Evolutionary conservation across 164 flowering plant genomes (phyloP).

Genomic region (Berberis vulgaris): DNA sequence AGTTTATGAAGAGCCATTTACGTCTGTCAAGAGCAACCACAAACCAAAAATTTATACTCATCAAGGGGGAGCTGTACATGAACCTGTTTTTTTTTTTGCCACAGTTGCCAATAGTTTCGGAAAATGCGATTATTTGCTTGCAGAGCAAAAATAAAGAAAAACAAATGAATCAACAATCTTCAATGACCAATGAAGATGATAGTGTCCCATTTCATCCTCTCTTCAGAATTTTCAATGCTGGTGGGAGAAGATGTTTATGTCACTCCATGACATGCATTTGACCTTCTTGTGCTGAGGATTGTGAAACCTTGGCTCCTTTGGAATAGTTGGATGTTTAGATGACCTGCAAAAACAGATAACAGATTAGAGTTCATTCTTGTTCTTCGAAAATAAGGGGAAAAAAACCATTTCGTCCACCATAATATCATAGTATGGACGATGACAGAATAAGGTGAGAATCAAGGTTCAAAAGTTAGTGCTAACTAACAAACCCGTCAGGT

Average conservation of each 20-base stretch:
- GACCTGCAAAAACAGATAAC: slow-evolving; percentile 34
- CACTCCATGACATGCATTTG: slow-evolving; percentile 60
- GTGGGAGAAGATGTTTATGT: slow-evolving; percentile 25
- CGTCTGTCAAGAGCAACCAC: too few relatives aligned
- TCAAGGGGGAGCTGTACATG: too few relatives aligned
- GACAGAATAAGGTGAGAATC: too few relatives aligned
- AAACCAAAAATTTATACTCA: too few relatives aligned
- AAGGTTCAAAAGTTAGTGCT: too few relatives aligned
- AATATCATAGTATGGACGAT: too few relatives aligned
- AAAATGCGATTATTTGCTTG: neutral
- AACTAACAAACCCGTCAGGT: too few relatives aligned
- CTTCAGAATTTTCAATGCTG: slow-evolving; percentile 6
- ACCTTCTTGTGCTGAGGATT: slow-evolving; percentile 76
- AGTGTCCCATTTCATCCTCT: too few relatives aligned
- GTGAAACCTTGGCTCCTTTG: slow-evolving; percentile 76
- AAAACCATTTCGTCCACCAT: too few relatives aligned
- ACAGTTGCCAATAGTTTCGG: neutral
- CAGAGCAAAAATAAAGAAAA: neutral
- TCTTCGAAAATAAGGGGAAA: neutral
- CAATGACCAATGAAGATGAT: neutral
- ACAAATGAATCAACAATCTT: slow-evolving; percentile 7
- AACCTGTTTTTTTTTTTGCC: too few relatives aligned
- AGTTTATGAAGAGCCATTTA: too few relatives aligned
- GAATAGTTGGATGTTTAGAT: slow-evolving; percentile 61
- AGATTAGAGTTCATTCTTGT: too few relatives aligned